Evolutionary conservation across 2,329 filamentous ascomycete genomes (phyloP), one percentile per base, ranked within the genome.

Genomic region (Aspergillus sp.): DNA sequence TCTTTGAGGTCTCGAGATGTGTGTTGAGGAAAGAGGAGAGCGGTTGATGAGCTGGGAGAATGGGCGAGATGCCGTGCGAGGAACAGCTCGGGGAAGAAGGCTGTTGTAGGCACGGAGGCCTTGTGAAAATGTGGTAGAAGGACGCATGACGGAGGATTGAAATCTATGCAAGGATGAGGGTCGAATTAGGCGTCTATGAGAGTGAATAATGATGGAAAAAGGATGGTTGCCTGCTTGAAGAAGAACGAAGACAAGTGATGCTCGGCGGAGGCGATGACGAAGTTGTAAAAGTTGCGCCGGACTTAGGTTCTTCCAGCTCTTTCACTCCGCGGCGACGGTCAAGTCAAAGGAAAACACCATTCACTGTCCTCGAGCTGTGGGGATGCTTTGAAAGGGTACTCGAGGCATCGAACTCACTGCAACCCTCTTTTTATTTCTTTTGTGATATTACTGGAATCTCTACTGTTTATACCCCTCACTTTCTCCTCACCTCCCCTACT

Each of bases 281-380:
- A 49, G 48, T 50, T 45, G 28, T 29, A 26, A 33, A 27, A 40
- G 32, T 51, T 54, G 50, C 46, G 51, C 49, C 59, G 59, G 59
- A 54, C 19, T 41, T 53, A 42, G 28, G 40, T 62, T 62, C 40
- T 56, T 60, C 58, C 57, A 48, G 43, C 45, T 45, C 37, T 39
- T 38, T 49, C 27, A 40, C 52, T 50, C 55, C 49, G 50, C 55
- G 54, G 51, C 40, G 48, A 48, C 34, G 39, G 2, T 39, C 37
- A 41, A 31, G 11, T 41, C 29, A 32, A n/a, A n/a, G 10, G 7
- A 19, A 2, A 19, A 19, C 39, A 39, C 36, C 33, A 13, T 19
- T 38, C 13, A 38, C 36, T 38, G 7, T 12, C 10, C 11, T 28
- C 11, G 12, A 29, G 11, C 36, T 26, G 36, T 27, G 36, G 36